phyloP scores from a whole-genome alignment of 2,329 filamentous ascomycete genomes.

The Colletotrichum magnum region DNA sequence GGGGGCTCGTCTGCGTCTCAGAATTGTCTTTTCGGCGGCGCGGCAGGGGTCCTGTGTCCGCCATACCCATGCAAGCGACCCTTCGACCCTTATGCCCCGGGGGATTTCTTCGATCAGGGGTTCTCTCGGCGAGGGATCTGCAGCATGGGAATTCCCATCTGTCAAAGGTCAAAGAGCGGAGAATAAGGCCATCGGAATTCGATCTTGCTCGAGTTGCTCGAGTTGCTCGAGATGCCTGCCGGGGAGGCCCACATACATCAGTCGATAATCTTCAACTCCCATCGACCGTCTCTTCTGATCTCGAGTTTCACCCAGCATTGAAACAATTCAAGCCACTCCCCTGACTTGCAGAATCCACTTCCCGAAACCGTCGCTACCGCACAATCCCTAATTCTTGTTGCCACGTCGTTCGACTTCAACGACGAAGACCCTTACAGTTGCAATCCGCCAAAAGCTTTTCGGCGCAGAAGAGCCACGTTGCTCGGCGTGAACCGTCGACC shows the following conservation, averaged over 20 bases:
- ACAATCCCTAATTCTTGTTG: not conserved
- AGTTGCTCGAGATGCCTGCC: constrained; percentile 4
- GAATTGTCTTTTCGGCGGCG: constrained; percentile 25
- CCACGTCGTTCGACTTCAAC: not conserved
- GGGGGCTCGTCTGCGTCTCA: constrained; percentile 34
- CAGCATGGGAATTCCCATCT: constrained; percentile 20
- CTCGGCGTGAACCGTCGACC: not conserved
- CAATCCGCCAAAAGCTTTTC: not conserved
- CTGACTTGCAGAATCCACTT: constrained; percentile 5
- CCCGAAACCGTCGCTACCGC: constrained; percentile 14
- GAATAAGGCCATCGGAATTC: constrained; percentile 13
- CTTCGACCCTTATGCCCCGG: constrained; percentile 29
- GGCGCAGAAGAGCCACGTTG: constrained; percentile 12
- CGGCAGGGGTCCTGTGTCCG: constrained; percentile 32
- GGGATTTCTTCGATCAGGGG: constrained; percentile 28
- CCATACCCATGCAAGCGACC: constrained; percentile 24
- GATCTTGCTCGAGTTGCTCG: not conserved
- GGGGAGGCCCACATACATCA: constrained; percentile 30
- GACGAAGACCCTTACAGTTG: not conserved
- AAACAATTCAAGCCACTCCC: constrained; percentile 27
- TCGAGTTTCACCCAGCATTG: constrained; percentile 18
- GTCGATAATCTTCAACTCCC: constrained; percentile 24
- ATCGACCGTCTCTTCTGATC: constrained; percentile 25
- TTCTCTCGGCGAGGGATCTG: constrained; percentile 8
- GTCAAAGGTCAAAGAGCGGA: constrained; percentile 5